Base-by-base conservation (phyloP, 345 rosid species). In the Raphanus raphanistrum region DNA sequence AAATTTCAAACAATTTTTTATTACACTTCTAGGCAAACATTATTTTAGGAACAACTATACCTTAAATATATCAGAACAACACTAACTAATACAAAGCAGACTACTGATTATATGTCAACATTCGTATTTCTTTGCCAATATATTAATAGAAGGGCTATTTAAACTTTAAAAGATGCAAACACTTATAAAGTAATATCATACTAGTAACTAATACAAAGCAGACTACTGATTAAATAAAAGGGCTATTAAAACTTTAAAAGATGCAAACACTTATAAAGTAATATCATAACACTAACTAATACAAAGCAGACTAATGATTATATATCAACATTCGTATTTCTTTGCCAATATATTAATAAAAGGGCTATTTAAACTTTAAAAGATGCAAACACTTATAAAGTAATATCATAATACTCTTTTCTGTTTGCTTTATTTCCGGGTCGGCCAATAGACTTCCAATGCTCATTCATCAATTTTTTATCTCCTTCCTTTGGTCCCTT, bases 131-230 rank as follows among this genome's bases (percentile, higher is more conserved):
- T 21, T 1, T 1, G 15, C 28, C 33, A 59, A 25, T 21, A 66
- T 41, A 41, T 21, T 11, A 41, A 21, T 11, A 41, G 25, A 48
- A 67, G 45, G 36, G 13, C 71, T 45, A 63, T 41, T 38, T 67
- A 76, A 48, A 68, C 61, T 75, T 41, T 75, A 48, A 60, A 68
- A 59, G 10, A 17, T 28, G 70, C 32, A 26, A 60, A 58, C 80
- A 69, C 74, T 76, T 50, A 35, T 52, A 52, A 69, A 52, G 13
- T 62, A 31, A 62, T 69, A 63, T 50, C 63, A 52, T 69, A 68
- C 21, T 21, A 21, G 21, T 21, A 21, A 21, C 21, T 21, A 21
- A 21, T 21, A 21, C 21, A 21, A 21, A 21, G 21, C 21, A 21
- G 21, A 21, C 21, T 21, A 21, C 21, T 21, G 21, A 21, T 21